phyloP scores from a whole-genome alignment of 1,284 basidiomycete genomes.

The Heterobasidion irregulare region DNA sequence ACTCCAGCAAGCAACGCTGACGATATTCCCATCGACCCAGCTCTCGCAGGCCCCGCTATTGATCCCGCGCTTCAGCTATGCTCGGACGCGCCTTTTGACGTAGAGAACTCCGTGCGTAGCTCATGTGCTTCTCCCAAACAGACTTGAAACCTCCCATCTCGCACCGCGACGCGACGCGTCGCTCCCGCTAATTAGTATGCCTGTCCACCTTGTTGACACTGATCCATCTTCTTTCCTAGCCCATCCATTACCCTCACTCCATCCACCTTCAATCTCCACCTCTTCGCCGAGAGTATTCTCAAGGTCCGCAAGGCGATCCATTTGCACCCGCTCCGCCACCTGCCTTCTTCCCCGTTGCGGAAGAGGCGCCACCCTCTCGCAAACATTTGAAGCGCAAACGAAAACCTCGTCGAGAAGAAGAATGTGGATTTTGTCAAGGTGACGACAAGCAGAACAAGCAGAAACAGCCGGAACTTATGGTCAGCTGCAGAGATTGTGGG shows the following conservation, averaged over 20 bases:
- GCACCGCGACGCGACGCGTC: conserved; percentile 29
- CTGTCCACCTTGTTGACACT: conserved; percentile 10
- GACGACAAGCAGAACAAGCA: conserved; percentile 47
- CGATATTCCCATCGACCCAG: conserved; percentile 70
- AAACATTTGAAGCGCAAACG: conserved; percentile 42
- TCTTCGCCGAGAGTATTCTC: conserved; percentile 39
- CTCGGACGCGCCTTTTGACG: conserved; percentile 9
- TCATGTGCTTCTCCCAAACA: background rate
- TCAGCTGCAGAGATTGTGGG: conserved; percentile 64
- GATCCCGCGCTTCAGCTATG: conserved; percentile 41
- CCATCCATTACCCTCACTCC: conserved; percentile 5
- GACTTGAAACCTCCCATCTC: background rate
- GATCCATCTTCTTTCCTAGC: conserved; percentile 10
- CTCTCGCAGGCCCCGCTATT: conserved; percentile 39
- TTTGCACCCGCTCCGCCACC: conserved; percentile 56
- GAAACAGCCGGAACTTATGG: conserved; percentile 53
- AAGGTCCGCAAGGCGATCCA: conserved; percentile 73
- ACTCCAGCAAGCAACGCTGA: conserved; percentile 44
- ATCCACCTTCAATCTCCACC: conserved; percentile 1
- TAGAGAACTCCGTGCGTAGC: conserved; percentile 16
- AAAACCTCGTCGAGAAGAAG: conserved; percentile 41
- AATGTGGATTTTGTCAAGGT: conserved; percentile 64
- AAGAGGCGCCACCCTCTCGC: conserved; percentile 23
- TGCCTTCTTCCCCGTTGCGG: conserved; percentile 40
- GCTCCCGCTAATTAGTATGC: conserved; percentile 1